Base-by-base conservation (phyloP, 768 basidiomycete genomes). In the Lactifluus piperatus region DNA sequence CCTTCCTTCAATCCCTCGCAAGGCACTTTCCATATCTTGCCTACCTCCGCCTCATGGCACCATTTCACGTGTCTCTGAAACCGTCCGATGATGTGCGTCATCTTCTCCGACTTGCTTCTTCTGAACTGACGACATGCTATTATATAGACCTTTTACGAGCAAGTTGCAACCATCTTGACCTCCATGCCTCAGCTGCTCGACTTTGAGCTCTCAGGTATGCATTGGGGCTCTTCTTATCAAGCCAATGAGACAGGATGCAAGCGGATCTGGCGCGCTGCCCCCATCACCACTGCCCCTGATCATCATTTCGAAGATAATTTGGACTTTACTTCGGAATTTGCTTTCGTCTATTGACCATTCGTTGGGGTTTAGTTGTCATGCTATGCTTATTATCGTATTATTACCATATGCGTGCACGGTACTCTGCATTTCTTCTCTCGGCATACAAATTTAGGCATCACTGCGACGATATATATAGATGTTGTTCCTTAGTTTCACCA, bases 121-220 rank as follows among this genome's bases (percentile, higher is more conserved):
- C 30, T 8, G 6, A 48, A 37, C 60, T 66, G 41, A 62, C 47
- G 37, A 48, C 47, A 57, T 37, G 34, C 37, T 22, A 48, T 44
- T 13, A 59, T 54, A 14, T 48, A 89, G 84, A 74, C 76, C 20
- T 86, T 86, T 67, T 84, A 85, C 65, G 73, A 81, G 48, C 77
- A 83, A 62, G 79, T 86, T 44, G 79, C 85, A 54, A 71, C 72
- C 49, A 73, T 76, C 6, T 75, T 91, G 60, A 74, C 77, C n/a
- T 77, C 77, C 8, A 78, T 90, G 62, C 72, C 80, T n/a, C 72
- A 79, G 55, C 77, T 90, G 36, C 73, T 78, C 62, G 79, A 80
- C 47, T 88, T 88, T 66, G 88, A 89, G 68, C 79, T 90, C 29
- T 84, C 79, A 48, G 88, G 88, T 34, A 81, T 89, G 72, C 85